These are phyloP conservation scores for Selaginella tamariscina DNA, from an alignment of 75 land plant genomes.

Conservation along the genomic window DNA sequence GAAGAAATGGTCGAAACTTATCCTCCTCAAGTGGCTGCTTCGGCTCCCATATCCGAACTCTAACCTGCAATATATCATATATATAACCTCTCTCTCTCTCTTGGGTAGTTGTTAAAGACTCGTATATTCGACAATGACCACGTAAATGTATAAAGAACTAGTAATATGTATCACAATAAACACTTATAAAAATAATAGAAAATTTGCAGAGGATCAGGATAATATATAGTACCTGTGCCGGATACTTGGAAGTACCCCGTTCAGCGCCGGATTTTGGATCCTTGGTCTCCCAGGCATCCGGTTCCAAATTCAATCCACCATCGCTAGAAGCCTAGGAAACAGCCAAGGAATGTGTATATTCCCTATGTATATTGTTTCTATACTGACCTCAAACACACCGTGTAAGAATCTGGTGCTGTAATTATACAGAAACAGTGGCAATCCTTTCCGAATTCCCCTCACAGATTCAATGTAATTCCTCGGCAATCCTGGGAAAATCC, in stretches of 20 bases:
- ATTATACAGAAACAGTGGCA: constrained; percentile 38
- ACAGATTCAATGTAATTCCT: constrained; percentile 24
- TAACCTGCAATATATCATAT: constrained; percentile 25
- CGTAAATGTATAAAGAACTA: no score
- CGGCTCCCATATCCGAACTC: constrained; percentile 26
- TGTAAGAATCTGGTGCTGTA: constrained; percentile 28
- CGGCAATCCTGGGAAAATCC: constrained; percentile 26
- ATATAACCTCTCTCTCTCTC: no score
- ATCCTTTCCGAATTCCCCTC: constrained; percentile 24
- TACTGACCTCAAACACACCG: constrained; percentile 34
- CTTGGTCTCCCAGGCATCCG: constrained; percentile 22
- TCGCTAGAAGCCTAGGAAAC: constrained; percentile 24
- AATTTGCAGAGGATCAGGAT: no score
- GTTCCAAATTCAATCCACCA: constrained; percentile 26
- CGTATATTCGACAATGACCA: no score
- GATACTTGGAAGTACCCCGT: constrained; percentile 25
- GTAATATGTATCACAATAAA: no score
- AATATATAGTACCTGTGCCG: constrained; percentile 36
- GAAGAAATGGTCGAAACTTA: constrained; percentile 19
- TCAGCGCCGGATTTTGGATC: constrained; percentile 8
- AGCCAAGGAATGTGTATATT: neutral
- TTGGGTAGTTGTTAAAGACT: neutral
- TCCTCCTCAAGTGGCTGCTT: constrained; percentile 28
- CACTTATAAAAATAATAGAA: no score
- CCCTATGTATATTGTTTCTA: no score